Percentiles rank a stretch among this genome's conserved stretches.
phyloP scores from a whole-genome alignment of 441 rosid species.

The Brassica balearica region DNA sequence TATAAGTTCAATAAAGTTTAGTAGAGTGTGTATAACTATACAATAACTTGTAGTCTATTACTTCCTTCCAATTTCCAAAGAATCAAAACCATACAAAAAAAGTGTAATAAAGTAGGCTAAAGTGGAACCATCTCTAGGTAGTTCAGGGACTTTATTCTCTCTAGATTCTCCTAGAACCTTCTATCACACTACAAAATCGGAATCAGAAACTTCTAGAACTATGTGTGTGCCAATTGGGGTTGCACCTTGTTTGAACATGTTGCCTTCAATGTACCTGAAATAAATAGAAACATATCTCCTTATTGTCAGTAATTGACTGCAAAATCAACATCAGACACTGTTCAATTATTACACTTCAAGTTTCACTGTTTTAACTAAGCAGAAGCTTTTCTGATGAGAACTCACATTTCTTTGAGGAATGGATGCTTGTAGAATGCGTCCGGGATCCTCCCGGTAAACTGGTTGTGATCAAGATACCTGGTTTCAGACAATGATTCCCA shows the following conservation, averaged over 20 bases:
- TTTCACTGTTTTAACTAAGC: background rate
- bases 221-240: slow-evolving; percentile 70
- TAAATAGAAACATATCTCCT: background rate
- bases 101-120: background rate
- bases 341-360: background rate
- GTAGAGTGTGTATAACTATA: background rate
- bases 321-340: slow-evolving; percentile 4
- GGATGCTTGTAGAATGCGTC: slow-evolving; percentile 72
- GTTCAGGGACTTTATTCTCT: background rate
- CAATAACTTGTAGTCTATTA: background rate
- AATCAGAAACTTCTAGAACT: slow-evolving; percentile 71
- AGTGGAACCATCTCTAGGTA: slow-evolving; percentile 4
- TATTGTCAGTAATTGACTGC: slow-evolving; percentile 15
- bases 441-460: slow-evolving; percentile 71
- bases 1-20: background rate
- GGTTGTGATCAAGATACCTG: slow-evolving; percentile 84
- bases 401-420: slow-evolving; percentile 82
- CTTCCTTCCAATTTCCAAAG: background rate
- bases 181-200: slow-evolving; percentile 64
- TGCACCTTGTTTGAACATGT: slow-evolving; percentile 64
- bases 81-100: background rate
- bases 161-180: slow-evolving; percentile 9
- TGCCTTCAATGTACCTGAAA: slow-evolving; percentile 75
- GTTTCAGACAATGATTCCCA: slow-evolving; percentile 25
- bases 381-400: slow-evolving; percentile 12